Conservation (phyloP, 2,329 filamentous ascomycete species). For the Nannizziopsis arthrosporioides region DNA sequence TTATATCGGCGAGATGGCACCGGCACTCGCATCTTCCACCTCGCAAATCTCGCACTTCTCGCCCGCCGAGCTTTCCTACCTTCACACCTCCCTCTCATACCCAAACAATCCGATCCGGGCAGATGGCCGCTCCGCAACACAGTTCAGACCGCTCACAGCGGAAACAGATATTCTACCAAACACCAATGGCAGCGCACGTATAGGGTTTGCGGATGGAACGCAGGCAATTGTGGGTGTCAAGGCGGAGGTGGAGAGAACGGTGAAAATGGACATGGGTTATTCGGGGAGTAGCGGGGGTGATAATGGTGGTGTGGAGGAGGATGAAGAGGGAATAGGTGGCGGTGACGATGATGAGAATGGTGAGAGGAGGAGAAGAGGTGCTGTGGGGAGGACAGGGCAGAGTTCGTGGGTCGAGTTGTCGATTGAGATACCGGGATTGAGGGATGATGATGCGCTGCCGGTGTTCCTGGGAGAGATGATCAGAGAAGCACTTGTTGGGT, state of each 20-base stretch:
- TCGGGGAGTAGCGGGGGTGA: conserved; percentile 25
- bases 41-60: conserved; percentile 56
- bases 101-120: conserved; percentile 67
- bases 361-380: conserved; percentile 21
- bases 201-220: conserved; percentile 89
- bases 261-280: conserved; percentile 23
- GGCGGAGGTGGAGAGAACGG: conserved; percentile 75
- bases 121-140: conserved; percentile 67
- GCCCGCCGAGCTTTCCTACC: conserved; percentile 89
- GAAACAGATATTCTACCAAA: conserved; percentile 82
- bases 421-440: conserved; percentile 79
- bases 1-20: conserved; percentile 31
- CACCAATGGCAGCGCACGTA: conserved; percentile 81
- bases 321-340: conserved; percentile 19
- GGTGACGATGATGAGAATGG: conserved; percentile 17
- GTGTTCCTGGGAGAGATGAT: conserved; percentile 83
- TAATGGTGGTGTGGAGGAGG: conserved; percentile 19
- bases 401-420: conserved; percentile 77
- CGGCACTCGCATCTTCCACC: conserved; percentile 39
- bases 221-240: conserved; percentile 95
- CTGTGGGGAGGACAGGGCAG: conserved; percentile 27
- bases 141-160: conserved; percentile 82
- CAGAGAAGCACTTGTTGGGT: conserved; percentile 63
- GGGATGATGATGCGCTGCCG: conserved; percentile 83
- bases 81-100: conserved; percentile 72